Percentiles rank a stretch among this genome's conserved stretches.
Evolutionary conservation across 2,329 filamentous ascomycete species (phyloP).

Genomic region (Colletotrichum lindemuthianum): DNA sequence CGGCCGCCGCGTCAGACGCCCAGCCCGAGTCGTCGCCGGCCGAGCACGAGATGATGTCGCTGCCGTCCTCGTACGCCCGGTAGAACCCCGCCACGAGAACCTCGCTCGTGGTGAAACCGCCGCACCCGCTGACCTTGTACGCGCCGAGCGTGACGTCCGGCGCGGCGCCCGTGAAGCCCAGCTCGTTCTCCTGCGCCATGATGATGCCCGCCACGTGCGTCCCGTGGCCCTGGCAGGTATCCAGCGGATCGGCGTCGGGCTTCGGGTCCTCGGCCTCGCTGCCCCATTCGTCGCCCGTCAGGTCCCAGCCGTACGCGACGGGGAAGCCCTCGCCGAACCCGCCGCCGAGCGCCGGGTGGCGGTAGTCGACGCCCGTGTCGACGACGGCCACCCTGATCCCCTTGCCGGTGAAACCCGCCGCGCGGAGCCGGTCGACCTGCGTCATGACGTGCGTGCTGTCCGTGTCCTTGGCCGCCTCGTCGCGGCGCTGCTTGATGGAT

Average conservation of each 20-base stretch:
- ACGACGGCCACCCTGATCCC: conserved; percentile 56
- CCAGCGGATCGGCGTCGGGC: conserved; percentile 53
- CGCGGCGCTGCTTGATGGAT: conserved; percentile 6
- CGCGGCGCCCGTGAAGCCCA: conserved; percentile 52
- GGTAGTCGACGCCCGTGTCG: conserved; percentile 57
- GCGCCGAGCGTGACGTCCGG: conserved; percentile 52
- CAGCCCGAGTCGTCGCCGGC: conserved; percentile 42
- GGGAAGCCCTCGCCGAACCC: conserved; percentile 61
- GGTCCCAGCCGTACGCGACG: conserved; percentile 58
- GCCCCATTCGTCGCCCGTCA: conserved; percentile 53
- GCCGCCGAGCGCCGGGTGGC: conserved; percentile 61
- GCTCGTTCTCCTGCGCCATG: conserved; percentile 51
- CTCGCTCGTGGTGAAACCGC: conserved; percentile 48
- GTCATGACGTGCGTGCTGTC: conserved; percentile 44
- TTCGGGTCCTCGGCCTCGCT: conserved; percentile 41
- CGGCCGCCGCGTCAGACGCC: conserved; percentile 40
- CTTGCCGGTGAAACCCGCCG: conserved; percentile 55
- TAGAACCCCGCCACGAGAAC: conserved; percentile 53
- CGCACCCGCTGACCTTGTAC: conserved; percentile 52
- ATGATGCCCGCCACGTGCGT: conserved; percentile 59
- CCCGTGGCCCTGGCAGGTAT: conserved; percentile 53
- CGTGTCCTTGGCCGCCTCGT: conserved; percentile 17
- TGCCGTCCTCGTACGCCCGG: conserved; percentile 53
- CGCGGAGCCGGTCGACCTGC: conserved; percentile 53
- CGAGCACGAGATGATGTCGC: conserved; percentile 46